Evolutionary conservation across 2,329 filamentous ascomycete genomes (phyloP), one percentile per base, ranked within the genome.

Genomic region (Xylariales sp.): DNA sequence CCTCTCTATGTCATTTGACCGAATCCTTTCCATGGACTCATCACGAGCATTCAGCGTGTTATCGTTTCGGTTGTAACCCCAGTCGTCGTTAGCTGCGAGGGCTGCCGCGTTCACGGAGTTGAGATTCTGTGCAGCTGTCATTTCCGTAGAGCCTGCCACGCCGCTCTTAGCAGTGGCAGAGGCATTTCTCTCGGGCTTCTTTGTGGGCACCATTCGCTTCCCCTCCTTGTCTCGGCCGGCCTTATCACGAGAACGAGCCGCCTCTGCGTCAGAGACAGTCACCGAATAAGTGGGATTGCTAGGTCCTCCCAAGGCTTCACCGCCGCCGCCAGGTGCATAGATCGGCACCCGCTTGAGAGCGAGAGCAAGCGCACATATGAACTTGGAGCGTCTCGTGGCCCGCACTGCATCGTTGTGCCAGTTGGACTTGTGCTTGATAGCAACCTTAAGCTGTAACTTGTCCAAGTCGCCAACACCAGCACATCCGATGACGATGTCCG

Each of bases 371-470:
- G 93, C 93, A 58, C 90, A 95, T 82, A 97, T 95, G 68, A 98
- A 97, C 65, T 95, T 97, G 61, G 86, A 94, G 46, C 91, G 82
- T 39, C 90, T 82, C 5, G 84, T 77, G 14, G 84, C 83, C 29
- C 90, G 85, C 29, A 96, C 76, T 1, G 78, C 74, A 52, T 95
- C 91, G 63, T 96, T 89, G 52, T 88, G 80, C 86, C 87, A 91
- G 66, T 91, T 93, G 44, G 84, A 88, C 68, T 97, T 97, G 73
- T 97, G 89, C 57, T 85, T 82, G 58, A 96, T 89, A 54, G 86
- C 83, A 28, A 96, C 74, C 54, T 82, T 81, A 42, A 98, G 78
- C 53, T 86, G 77, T 38, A 97, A 72, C 68, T 95, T 95, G 65
- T 94, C 87, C 70, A 95, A 81, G 55, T 90, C 84, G 29, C 84